Evolutionary conservation across 1,284 basidiomycete species (phyloP).

Genomic region (Ceratobasidium sp.): DNA sequence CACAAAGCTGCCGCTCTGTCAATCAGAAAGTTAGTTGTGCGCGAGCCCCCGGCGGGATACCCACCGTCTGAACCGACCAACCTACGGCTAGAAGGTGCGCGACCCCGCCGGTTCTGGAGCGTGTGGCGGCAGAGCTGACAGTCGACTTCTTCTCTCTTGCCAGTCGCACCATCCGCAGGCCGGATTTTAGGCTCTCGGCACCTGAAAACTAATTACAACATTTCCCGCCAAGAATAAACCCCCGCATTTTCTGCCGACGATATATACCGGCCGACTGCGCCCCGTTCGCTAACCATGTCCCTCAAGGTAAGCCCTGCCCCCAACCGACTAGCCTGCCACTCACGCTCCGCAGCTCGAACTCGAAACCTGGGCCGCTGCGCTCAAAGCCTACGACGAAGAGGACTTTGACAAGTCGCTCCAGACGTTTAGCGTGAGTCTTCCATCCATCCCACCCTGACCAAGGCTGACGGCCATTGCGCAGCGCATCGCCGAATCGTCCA

Average conservation of each 20-base stretch:
- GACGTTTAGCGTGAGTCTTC: conserved; percentile 69
- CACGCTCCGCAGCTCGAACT: conserved; percentile 62
- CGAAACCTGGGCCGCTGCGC: conserved; percentile 82
- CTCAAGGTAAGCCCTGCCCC: conserved; percentile 46
- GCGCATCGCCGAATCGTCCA: conserved; percentile 83
- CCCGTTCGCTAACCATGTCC: conserved; percentile 46
- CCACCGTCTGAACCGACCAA: too few relatives aligned
- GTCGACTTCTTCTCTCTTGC: not conserved
- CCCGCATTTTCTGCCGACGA: not conserved
- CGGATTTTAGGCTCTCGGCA: conserved; percentile 28
- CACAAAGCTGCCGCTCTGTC: conserved; percentile 6
- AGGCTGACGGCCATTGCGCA: conserved; percentile 46
- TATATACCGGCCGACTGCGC: conserved; percentile 11
- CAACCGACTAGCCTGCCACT: not conserved
- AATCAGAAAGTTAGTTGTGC: not conserved
- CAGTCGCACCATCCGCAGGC: conserved; percentile 32
- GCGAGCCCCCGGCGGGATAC: too few relatives aligned
- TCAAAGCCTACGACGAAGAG: conserved; percentile 83
- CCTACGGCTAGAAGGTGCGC: conserved; percentile 16
- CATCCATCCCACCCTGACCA: not conserved
- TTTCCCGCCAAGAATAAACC: not conserved
- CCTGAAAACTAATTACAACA: conserved; percentile 2
- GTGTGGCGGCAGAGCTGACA: conserved; percentile 30
- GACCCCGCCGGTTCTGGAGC: not conserved
- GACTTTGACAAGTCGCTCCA: conserved; percentile 77